Base-by-base conservation (phyloP, 73 alveolate genomes). In the Paramecium sonneborni region DNA sequence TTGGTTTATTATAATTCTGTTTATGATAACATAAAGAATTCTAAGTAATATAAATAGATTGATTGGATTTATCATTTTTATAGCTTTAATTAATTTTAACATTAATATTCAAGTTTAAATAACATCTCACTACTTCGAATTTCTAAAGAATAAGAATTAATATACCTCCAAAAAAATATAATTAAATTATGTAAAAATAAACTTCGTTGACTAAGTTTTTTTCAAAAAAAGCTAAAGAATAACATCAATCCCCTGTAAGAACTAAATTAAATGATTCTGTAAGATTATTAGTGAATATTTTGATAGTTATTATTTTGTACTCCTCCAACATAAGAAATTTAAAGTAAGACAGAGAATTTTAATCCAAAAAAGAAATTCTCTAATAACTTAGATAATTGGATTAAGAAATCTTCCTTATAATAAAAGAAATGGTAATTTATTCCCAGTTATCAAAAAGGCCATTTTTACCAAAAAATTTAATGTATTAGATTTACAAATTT, bases 151-250 rank as follows among this genome's bases (percentile, higher is more conserved):
- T 52, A 18, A 18, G 34, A 52, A 52, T 52, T 62, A 62, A 12
- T 62, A 62, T 30, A 15, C 84, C 84, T 62, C 84, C 84, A 62
- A 62, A 62, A 30, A 30, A 26, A 4, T 62, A 62, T 62, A 62
- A 62, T 62, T 62, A 62, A 62, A 62, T 62, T 62, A 62, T 62
- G 84, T 46, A 62, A 62, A 62, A 62, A 62, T 62, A 62, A 62
- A 62, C 84, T 62, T 62, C 10, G 44, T 26, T 62, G 48, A 62
- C 84, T 21, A 62, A 62, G 26, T 62, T 62, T 32, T 62, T 62
- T 46, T 30, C 43, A 26, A 26, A 26, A 26, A 62, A 62, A 62
- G 2, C 48, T 3, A 23, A 62, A 30, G 84, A 62, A 9, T 30
- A 26, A 28, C 20, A 62, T 21, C 20, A 62, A 62, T 62, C 84